A percentile compares a stretch with the other conserved stretches of the same genome.
Conservation (phyloP, 129 eudicot genomes). For the carrot (Daucus carota) region DNA sequence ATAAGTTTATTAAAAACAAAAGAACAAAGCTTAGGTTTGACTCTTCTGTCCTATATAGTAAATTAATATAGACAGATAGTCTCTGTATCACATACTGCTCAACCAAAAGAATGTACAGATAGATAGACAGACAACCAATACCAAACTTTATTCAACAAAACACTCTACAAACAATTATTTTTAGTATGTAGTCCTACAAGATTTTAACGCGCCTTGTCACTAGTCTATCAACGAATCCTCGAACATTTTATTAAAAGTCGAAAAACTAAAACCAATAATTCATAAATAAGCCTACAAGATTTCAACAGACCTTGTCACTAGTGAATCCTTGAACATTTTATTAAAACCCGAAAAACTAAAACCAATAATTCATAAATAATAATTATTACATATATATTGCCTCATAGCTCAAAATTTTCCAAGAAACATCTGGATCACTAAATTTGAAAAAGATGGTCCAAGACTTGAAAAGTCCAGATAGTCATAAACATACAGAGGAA, state of each 20-base stretch:
- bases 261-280: background rate
- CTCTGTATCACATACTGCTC: background rate
- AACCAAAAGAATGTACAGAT: conserved; percentile 1
- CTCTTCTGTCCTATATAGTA: background rate
- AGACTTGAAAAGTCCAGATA: background rate
- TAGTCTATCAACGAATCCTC: background rate
- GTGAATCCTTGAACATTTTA: background rate
- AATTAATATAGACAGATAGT: background rate
- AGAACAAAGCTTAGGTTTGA: background rate
- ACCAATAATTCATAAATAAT: too few species aligned
- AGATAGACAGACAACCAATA: background rate
- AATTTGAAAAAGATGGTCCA: background rate
- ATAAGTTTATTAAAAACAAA: background rate
- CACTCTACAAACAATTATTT: background rate
- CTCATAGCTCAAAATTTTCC: background rate
- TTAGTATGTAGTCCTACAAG: too few species aligned
- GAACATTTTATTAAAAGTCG: background rate
- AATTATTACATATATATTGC: background rate
- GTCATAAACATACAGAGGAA: background rate
- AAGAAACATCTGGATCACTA: background rate
- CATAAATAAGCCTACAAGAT: too few species aligned
- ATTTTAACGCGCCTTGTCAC: too few species aligned
- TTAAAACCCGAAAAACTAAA: background rate
- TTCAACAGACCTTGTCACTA: background rate
- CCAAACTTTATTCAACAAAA: conserved; percentile 5